A percentile compares a stretch with the other conserved stretches of the same genome.
Evolutionary conservation across 2,329 filamentous ascomycete genomes (phyloP).

Genomic region (Endoconidiophora laricicola): DNA sequence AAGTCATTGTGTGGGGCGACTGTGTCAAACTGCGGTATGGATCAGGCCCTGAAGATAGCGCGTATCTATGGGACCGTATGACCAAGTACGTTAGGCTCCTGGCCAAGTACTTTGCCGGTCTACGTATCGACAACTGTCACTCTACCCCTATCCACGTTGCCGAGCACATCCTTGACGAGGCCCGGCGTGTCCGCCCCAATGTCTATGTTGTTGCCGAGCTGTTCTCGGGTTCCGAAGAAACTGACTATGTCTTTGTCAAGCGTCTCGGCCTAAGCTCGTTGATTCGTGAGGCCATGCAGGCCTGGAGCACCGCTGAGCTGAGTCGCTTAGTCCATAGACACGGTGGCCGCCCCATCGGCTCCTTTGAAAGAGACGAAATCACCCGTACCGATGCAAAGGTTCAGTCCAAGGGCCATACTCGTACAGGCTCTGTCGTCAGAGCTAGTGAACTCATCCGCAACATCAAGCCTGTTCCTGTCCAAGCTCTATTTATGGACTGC

Average conservation of each 20-base stretch:
- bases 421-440: constrained; percentile 19
- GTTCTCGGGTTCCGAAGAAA: constrained; percentile 88
- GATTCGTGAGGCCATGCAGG: constrained; percentile 96
- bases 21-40: constrained; percentile 96
- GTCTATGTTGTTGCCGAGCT: constrained; percentile 87
- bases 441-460: constrained; percentile 53
- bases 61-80: constrained; percentile 94
- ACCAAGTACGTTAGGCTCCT: constrained; percentile 78
- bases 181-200: constrained; percentile 72
- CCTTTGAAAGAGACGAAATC: constrained; percentile 86
- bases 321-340: constrained; percentile 87
- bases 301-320: constrained; percentile 86
- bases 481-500: constrained; percentile 96
- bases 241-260: constrained; percentile 92
- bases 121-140: constrained; percentile 96
- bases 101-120: constrained; percentile 87
- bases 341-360: constrained; percentile 85
- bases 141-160: constrained; percentile 90
- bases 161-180: constrained; percentile 86
- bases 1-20: constrained; percentile 97
- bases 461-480: constrained; percentile 76
- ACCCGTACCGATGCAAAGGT: constrained; percentile 37
- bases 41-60: constrained; percentile 61
- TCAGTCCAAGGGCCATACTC: constrained; percentile 13
- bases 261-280: constrained; percentile 78